These are phyloP conservation scores for Cladosporium halotolerans DNA, from an alignment of 2,329 filamentous ascomycete species.

Conservation along the genomic window DNA sequence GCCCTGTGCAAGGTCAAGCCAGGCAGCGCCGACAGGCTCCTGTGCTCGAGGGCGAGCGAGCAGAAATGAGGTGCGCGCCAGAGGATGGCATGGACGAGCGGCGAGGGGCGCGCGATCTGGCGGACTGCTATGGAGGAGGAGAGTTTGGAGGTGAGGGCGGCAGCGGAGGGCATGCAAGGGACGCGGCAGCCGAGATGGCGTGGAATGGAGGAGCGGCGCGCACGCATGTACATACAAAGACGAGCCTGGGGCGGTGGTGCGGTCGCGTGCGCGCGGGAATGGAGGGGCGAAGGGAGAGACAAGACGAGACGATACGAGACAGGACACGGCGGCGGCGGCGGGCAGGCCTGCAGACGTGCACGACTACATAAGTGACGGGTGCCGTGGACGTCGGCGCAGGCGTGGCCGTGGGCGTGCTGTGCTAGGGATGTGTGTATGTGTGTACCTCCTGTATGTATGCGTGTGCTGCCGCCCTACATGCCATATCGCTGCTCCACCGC, in stretches of 20 bases:
- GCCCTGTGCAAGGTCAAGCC: conserved; percentile 7
- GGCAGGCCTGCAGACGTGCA: neutral
- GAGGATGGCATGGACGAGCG: conserved; percentile 6
- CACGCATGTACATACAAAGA: neutral
- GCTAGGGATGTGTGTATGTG: too few species aligned
- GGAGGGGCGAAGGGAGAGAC: neutral
- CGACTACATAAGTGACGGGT: too few species aligned
- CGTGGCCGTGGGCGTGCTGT: too few species aligned
- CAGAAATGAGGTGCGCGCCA: conserved; percentile 2
- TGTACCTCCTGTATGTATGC: too few species aligned
- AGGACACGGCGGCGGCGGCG: neutral
- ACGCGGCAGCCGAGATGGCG: conserved; percentile 9
- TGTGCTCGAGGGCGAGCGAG: conserved; percentile 8
- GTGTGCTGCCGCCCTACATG: too few species aligned
- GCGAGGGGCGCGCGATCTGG: neutral
- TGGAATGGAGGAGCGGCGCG: conserved; percentile 8
- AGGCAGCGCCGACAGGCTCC: conserved; percentile 4
- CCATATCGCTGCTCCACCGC: too few species aligned
- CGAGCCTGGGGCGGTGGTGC: neutral
- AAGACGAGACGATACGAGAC: neutral
- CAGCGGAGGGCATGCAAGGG: conserved; percentile 6
- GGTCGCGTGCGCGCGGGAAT: neutral
- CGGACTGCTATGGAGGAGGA: conserved; percentile 2
- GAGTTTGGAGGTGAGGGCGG: conserved; percentile 2
- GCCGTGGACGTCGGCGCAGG: too few species aligned